phyloP scores from a whole-genome alignment of 2,329 filamentous ascomycete genomes.

The Exophiala spinifera region DNA sequence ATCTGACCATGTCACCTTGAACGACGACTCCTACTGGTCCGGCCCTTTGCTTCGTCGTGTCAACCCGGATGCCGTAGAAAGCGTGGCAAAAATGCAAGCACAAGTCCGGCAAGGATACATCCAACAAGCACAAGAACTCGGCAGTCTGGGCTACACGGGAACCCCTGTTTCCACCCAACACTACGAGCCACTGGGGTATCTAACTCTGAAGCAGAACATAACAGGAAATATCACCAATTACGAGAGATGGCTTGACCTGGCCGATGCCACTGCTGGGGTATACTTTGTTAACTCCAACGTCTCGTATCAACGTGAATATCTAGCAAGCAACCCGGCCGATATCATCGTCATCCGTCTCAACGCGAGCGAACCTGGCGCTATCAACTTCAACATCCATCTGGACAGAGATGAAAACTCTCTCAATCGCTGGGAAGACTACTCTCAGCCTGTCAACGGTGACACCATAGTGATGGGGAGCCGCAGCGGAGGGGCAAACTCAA shows the following conservation, averaged over 20 bases:
- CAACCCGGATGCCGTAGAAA: too few species aligned
- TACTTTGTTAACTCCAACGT: slow-evolving; percentile 38
- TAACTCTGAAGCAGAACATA: slow-evolving; percentile 41
- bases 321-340: slow-evolving; percentile 45
- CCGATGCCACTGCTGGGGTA: slow-evolving; percentile 37
- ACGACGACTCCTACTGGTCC: slow-evolving; percentile 1
- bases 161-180: slow-evolving; percentile 34
- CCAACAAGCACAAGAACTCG: background rate
- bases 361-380: slow-evolving; percentile 29
- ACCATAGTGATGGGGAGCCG: slow-evolving; percentile 39
- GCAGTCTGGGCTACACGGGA: background rate
- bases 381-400: slow-evolving; percentile 30
- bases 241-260: slow-evolving; percentile 41
- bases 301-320: slow-evolving; percentile 36
- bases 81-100: too few species aligned
- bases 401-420: background rate
- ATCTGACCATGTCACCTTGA: background rate
- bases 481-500: slow-evolving; percentile 38
- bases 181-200: slow-evolving; percentile 46
- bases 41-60: background rate
- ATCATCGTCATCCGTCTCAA: slow-evolving; percentile 38
- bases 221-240: slow-evolving; percentile 37
- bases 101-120: too few species aligned
- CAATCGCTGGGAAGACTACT: background rate
- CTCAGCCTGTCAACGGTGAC: slow-evolving; percentile 25